A percentile compares a stretch with the other conserved stretches of the same genome.
Evolutionary conservation across 345 rosid genomes (phyloP).

Genomic region (Kernera saxatilis): DNA sequence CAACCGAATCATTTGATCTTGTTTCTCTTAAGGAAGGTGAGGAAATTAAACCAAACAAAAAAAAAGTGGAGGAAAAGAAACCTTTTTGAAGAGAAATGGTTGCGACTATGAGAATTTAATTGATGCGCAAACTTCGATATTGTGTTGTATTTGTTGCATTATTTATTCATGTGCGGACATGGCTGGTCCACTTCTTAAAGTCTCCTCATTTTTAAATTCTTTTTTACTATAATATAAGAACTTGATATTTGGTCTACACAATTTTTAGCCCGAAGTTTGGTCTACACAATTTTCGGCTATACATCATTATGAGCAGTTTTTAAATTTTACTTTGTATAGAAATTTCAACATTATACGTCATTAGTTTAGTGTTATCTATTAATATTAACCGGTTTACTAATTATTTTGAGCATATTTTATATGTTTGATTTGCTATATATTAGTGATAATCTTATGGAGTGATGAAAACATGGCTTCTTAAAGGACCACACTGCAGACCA

Average conservation of each 20-base stretch:
- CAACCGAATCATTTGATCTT: constrained; percentile 6
- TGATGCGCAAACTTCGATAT: constrained; percentile 11
- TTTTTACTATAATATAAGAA: background rate
- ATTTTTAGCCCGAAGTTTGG: background rate
- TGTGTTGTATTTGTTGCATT: constrained; percentile 4
- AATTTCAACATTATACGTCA: background rate
- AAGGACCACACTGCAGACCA: too few species aligned
- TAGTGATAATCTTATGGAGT: too few species aligned
- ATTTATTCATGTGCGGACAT: constrained; percentile 7
- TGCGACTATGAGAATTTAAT: constrained; percentile 10
- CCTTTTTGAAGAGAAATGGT: constrained; percentile 9
- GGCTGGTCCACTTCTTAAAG: constrained; percentile 27
- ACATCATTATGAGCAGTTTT: background rate
- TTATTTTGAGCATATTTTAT: too few species aligned
- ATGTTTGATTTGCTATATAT: too few species aligned
- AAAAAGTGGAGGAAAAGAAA: background rate
- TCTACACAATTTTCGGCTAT: background rate
- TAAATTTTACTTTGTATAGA: too few species aligned
- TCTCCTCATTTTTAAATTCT: background rate
- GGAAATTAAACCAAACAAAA: background rate
- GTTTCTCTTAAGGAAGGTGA: background rate
- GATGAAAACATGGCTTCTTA: too few species aligned
- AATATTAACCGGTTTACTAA: background rate
- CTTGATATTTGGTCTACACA: background rate
- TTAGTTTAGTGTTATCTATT: background rate